Conservation (phyloP, 139 green algal species). For the Chlorella sp. region DNA sequence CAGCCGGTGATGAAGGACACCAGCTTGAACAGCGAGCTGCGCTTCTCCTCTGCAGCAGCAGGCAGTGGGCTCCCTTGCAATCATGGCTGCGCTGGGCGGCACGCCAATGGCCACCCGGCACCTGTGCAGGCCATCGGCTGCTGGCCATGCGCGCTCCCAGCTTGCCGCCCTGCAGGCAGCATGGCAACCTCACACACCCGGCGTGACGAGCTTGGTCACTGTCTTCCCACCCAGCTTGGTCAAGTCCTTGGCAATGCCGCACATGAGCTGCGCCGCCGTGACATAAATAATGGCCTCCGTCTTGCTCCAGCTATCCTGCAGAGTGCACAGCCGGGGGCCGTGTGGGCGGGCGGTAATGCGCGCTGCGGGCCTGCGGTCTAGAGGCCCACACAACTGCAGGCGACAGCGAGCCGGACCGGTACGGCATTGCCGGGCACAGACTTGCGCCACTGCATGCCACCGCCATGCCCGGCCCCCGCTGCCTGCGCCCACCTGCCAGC, state of each 20-base stretch:
- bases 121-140: too few species aligned
- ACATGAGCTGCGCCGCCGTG: conserved; percentile 76
- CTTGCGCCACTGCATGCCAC: too few species aligned
- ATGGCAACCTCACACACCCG: conserved; percentile 52
- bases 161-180: too few species aligned
- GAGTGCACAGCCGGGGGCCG: background rate
- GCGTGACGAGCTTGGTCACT: conserved; percentile 88
- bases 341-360: background rate
- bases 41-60: conserved; percentile 28
- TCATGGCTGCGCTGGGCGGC: too few species aligned
- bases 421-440: too few species aligned
- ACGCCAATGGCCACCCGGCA: too few species aligned
- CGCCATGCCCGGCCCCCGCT: background rate
- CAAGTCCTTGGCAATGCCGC: conserved; percentile 89
- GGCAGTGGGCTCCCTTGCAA: too few species aligned
- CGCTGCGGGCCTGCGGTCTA: too few species aligned
- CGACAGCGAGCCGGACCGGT: too few species aligned
- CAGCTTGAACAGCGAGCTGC: conserved; percentile 80
- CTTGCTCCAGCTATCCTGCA: conserved; percentile 33
- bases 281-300: conserved; percentile 76
- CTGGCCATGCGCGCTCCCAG: background rate
- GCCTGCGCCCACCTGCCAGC: conserved; percentile 63
- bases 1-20: conserved; percentile 87
- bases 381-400: too few species aligned
- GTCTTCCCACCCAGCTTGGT: conserved; percentile 92